These are phyloP conservation scores for Daedalea quercina DNA, from an alignment of 768 basidiomycete genomes.

Conservation along the genomic window DNA sequence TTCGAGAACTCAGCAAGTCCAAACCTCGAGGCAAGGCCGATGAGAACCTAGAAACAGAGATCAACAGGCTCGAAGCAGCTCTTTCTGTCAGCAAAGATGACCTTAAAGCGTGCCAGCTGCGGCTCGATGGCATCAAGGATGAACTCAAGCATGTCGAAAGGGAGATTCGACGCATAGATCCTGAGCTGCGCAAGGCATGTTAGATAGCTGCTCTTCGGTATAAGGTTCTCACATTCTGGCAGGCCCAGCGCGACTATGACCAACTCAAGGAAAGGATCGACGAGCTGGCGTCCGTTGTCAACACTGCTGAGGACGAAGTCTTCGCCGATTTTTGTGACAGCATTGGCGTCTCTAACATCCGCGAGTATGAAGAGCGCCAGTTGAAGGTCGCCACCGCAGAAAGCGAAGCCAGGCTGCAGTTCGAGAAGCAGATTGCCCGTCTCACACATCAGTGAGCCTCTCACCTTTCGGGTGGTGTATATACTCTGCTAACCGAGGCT, in stretches of 20 bases:
- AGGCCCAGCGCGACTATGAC: slow-evolving; percentile 52
- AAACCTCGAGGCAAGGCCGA: slow-evolving; percentile 83
- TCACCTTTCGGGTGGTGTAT: no score
- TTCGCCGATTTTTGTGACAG: slow-evolving; percentile 74
- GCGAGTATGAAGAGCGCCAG: slow-evolving; percentile 92
- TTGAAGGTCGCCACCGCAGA: slow-evolving; percentile 85
- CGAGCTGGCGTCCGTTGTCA: slow-evolving; percentile 48
- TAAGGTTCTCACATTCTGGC: not conserved
- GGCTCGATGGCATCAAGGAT: slow-evolving; percentile 71
- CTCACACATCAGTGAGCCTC: slow-evolving; percentile 72
- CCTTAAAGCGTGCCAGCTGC: slow-evolving; percentile 60
- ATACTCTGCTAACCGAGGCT: no score
- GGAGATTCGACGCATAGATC: slow-evolving; percentile 57
- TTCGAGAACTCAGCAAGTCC: slow-evolving; percentile 78
- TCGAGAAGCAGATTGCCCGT: slow-evolving; percentile 80
- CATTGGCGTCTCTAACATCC: slow-evolving; percentile 75
- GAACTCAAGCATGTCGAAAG: slow-evolving; percentile 79
- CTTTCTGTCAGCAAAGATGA: slow-evolving; percentile 76
- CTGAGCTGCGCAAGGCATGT: slow-evolving; percentile 65
- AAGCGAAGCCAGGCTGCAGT: slow-evolving; percentile 75
- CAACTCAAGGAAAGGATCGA: slow-evolving; percentile 49
- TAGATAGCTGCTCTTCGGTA: not conserved
- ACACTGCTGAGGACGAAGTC: slow-evolving; percentile 74
- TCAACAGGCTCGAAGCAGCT: slow-evolving; percentile 75
- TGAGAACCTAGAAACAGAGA: slow-evolving; percentile 69